phyloP scores from a whole-genome alignment of 352 stramenopile species.

The Pythium apleroticum region DNA sequence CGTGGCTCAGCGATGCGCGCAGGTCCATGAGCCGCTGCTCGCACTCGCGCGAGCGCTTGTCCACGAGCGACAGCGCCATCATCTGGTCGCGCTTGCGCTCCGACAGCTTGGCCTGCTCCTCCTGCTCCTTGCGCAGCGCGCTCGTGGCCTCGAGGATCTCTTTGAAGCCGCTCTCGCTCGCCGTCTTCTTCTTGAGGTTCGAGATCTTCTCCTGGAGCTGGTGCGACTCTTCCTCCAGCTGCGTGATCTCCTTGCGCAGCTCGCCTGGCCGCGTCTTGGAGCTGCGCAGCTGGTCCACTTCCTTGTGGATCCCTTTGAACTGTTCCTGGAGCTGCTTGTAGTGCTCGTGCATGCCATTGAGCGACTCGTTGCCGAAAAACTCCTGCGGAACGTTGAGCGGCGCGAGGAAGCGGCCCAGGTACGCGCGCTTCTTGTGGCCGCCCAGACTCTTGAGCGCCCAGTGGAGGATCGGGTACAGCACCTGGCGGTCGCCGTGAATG shows the following conservation, averaged over 20 bases:
- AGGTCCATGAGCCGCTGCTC: constrained; percentile 74
- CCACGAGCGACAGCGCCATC: constrained; percentile 76
- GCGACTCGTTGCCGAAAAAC: constrained; percentile 87
- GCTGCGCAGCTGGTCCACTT: constrained; percentile 80
- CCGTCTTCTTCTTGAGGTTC: constrained; percentile 87
- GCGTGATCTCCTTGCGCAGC: constrained; percentile 88
- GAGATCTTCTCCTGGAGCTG: constrained; percentile 92
- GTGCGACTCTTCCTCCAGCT: constrained; percentile 90
- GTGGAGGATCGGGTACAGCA: constrained; percentile 92
- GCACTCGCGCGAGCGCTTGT: constrained; percentile 76
- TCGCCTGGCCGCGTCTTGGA: constrained; percentile 83
- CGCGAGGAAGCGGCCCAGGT: constrained; percentile 91
- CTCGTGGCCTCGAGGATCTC: constrained; percentile 91
- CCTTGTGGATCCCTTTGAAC: constrained; percentile 91
- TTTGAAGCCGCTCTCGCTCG: constrained; percentile 78
- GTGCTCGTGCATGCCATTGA: constrained; percentile 84
- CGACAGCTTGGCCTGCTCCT: constrained; percentile 91
- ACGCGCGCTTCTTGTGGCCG: constrained; percentile 91
- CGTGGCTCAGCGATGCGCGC: constrained; percentile 63
- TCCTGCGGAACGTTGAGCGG: constrained; percentile 93
- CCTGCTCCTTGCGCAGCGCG: constrained; percentile 91
- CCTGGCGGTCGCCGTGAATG: constrained; percentile 75
- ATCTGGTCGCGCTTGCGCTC: constrained; percentile 91
- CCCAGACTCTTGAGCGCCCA: constrained; percentile 89
- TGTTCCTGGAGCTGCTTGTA: constrained; percentile 94